Percentiles rank a stretch among this genome's conserved stretches.
These are phyloP conservation scores for Ciborinia camelliae DNA, from an alignment of 2,329 filamentous ascomycete species.

Conservation along the genomic window DNA sequence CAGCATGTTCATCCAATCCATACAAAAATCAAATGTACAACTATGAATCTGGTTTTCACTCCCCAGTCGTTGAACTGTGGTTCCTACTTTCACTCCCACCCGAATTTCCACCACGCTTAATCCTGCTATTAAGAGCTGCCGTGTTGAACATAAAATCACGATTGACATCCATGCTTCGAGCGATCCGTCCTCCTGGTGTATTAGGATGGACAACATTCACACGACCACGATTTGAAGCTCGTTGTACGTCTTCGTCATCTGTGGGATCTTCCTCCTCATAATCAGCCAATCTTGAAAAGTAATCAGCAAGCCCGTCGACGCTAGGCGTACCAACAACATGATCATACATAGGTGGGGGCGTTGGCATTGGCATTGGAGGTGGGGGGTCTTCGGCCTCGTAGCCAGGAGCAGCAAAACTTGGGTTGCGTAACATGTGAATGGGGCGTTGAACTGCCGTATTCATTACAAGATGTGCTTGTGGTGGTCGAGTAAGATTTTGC, in stretches of 20 bases:
- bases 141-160: slow-evolving; percentile 37
- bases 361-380: slow-evolving; percentile 65
- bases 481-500: slow-evolving; percentile 42
- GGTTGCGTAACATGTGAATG: slow-evolving; percentile 65
- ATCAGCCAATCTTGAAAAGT: slow-evolving; percentile 55
- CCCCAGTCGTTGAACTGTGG: neutral
- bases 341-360: slow-evolving; percentile 67
- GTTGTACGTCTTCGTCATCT: slow-evolving; percentile 33
- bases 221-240: slow-evolving; percentile 31
- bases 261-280: slow-evolving; percentile 34
- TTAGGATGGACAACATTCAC: slow-evolving; percentile 38
- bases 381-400: slow-evolving; percentile 68
- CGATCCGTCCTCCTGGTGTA: slow-evolving; percentile 36
- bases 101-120: neutral
- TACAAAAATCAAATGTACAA: neutral
- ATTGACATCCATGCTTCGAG: slow-evolving; percentile 38
- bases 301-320: slow-evolving; percentile 61
- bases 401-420: slow-evolving; percentile 67
- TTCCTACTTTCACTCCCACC: neutral
- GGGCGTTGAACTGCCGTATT: slow-evolving; percentile 40
- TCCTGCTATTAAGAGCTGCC: slow-evolving; percentile 10
- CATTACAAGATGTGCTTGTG: slow-evolving; percentile 45
- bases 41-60: neutral
- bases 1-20: neutral
- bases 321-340: slow-evolving; percentile 53